phyloP scores from a whole-genome alignment of 2,329 filamentous ascomycete genomes.

The Penicillium griseofulvum region DNA sequence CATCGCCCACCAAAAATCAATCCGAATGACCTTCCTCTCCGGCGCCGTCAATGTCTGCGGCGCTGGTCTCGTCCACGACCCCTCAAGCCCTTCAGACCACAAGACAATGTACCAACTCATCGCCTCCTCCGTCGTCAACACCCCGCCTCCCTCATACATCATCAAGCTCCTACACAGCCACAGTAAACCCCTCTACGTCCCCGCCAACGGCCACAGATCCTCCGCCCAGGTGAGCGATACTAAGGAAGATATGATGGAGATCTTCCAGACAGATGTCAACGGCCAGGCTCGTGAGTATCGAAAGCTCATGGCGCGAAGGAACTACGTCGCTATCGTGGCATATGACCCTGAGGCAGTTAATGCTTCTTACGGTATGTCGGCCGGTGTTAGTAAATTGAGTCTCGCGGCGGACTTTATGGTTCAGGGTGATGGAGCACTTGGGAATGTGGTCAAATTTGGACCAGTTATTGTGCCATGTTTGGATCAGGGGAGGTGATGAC shows the following conservation, averaged over 20 bases:
- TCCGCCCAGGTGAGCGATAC: slow-evolving; percentile 75
- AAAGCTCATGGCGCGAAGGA: slow-evolving; percentile 87
- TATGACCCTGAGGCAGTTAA: slow-evolving; percentile 81
- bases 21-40: slow-evolving; percentile 95
- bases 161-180: slow-evolving; percentile 87
- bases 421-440: slow-evolving; percentile 81
- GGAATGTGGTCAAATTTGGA: slow-evolving; percentile 87
- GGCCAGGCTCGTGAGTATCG: slow-evolving; percentile 80
- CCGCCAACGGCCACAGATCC: slow-evolving; percentile 74
- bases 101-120: slow-evolving; percentile 99
- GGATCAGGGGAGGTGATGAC: slow-evolving; percentile 58
- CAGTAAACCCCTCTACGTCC: slow-evolving; percentile 88
- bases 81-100: slow-evolving; percentile 83
- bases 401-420: slow-evolving; percentile 96
- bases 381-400: slow-evolving; percentile 60
- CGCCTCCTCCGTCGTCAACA: slow-evolving; percentile 85
- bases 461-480: slow-evolving; percentile 90
- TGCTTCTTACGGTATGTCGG: slow-evolving; percentile 38
- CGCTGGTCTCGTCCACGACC: slow-evolving; percentile 91
- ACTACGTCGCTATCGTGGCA: slow-evolving; percentile 90
- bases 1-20: slow-evolving; percentile 89
- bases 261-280: slow-evolving; percentile 90
- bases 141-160: slow-evolving; percentile 79
- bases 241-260: slow-evolving; percentile 99
- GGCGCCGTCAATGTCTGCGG: slow-evolving; percentile 87